These are phyloP conservation scores for Colletotrichum aenigma DNA, from an alignment of 2,329 filamentous ascomycete genomes.

Conservation along the genomic window DNA sequence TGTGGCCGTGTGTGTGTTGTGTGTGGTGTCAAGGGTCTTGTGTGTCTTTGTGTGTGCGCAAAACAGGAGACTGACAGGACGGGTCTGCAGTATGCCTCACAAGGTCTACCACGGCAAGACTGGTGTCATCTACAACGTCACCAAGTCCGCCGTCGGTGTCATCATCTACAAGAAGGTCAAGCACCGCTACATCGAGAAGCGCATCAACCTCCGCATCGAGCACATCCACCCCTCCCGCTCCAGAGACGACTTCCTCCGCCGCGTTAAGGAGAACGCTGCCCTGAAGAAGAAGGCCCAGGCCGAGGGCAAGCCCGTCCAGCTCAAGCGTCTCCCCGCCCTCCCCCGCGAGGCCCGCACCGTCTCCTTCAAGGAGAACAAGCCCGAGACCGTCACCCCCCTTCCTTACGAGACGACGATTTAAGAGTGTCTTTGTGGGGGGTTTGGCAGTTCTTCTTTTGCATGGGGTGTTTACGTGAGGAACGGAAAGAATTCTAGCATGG, in stretches of 20 bases:
- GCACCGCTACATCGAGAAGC: slow-evolving; percentile 99
- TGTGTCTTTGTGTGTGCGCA: background rate
- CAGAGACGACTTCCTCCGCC: slow-evolving; percentile 93
- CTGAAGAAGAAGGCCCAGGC: slow-evolving; percentile 93
- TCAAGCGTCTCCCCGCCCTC: slow-evolving; percentile 87
- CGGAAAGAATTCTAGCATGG: slow-evolving; percentile 25
- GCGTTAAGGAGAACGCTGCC: slow-evolving; percentile 95
- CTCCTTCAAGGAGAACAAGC: slow-evolving; percentile 79
- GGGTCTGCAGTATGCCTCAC: slow-evolving; percentile 81
- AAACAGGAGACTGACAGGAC: slow-evolving; percentile 31
- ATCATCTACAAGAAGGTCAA: slow-evolving; percentile 99
- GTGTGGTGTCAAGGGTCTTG: background rate
- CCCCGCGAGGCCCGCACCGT: slow-evolving; percentile 84
- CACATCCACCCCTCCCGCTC: slow-evolving; percentile 95
- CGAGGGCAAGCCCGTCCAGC: slow-evolving; percentile 82
- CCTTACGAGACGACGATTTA: slow-evolving; percentile 99
- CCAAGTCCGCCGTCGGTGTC: slow-evolving; percentile 95
- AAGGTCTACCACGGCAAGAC: slow-evolving; percentile 99
- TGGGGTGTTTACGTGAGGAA: slow-evolving; percentile 26
- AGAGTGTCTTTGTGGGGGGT: slow-evolving; percentile 30
- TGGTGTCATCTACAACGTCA: slow-evolving; percentile 98
- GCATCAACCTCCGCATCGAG: slow-evolving; percentile 98
- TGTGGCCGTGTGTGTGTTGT: background rate
- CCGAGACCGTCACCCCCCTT: slow-evolving; percentile 89
- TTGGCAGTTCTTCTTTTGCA: slow-evolving; percentile 24